These are phyloP conservation scores for Chaetomium sp. DNA, from an alignment of 2,329 filamentous ascomycete genomes.

Conservation along the genomic window DNA sequence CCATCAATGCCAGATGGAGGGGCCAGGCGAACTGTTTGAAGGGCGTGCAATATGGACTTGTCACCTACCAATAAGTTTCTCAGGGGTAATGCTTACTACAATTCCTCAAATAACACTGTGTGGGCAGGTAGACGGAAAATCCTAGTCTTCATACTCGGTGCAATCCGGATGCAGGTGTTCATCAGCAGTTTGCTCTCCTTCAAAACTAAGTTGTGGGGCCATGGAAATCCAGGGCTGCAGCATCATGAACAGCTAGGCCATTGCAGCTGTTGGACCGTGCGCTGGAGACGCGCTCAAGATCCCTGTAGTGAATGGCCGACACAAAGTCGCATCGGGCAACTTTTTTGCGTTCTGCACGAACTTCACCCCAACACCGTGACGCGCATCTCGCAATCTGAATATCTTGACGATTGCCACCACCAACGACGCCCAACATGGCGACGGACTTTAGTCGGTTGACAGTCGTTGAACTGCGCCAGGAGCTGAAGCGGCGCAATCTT, in stretches of 20 bases:
- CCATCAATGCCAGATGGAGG: background rate
- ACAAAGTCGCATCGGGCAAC: conserved; percentile 12
- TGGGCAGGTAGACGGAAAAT: too few relatives aligned
- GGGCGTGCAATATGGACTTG: too few relatives aligned
- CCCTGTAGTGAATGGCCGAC: background rate
- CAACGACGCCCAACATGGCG: conserved; percentile 32
- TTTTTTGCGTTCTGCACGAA: conserved; percentile 5
- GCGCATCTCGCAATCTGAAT: background rate
- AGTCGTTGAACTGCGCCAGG: conserved; percentile 67
- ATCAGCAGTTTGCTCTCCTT: too few relatives aligned
- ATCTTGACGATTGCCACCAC: background rate
- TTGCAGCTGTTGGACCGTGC: conserved; percentile 2
- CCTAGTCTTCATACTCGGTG: too few relatives aligned
- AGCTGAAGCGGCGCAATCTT: conserved; percentile 67
- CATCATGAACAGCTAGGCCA: too few relatives aligned
- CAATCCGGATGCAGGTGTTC: too few relatives aligned
- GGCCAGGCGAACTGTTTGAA: background rate
- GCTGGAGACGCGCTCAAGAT: conserved; percentile 4
- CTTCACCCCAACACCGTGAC: conserved; percentile 5
- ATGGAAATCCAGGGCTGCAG: too few relatives aligned
- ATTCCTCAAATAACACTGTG: too few relatives aligned
- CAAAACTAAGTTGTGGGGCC: too few relatives aligned
- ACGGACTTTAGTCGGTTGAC: conserved; percentile 55
- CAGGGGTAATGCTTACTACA: too few relatives aligned
- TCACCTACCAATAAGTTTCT: too few relatives aligned